Conservation (phyloP, 2,329 filamentous ascomycete species). For the Ascosphaera apis region DNA sequence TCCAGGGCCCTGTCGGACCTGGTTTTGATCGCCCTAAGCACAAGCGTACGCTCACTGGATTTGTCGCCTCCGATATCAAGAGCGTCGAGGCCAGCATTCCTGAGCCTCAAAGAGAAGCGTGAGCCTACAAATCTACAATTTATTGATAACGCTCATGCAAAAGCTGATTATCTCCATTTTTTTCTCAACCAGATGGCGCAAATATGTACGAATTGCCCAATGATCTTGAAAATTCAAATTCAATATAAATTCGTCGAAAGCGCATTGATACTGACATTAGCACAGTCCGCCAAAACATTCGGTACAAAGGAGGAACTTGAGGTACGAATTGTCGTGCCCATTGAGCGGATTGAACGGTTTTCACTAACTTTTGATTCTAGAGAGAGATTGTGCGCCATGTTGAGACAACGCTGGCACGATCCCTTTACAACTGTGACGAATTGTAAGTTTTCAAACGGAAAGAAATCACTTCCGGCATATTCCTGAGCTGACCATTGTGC, state of each 20-base stretch:
- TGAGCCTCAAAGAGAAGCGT: constrained; percentile 66
- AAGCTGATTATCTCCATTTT: not conserved
- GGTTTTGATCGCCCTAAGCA: constrained; percentile 82
- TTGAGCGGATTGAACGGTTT: not conserved
- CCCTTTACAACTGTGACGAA: constrained; percentile 97
- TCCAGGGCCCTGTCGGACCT: constrained; percentile 67
- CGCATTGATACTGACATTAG: not conserved
- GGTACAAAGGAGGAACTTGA: constrained; percentile 58
- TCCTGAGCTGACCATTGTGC: constrained; percentile 4
- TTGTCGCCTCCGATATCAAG: constrained; percentile 80
- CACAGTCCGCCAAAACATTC: constrained; percentile 43
- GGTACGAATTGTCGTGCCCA: constrained; percentile 12
- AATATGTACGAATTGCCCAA: constrained; percentile 25
- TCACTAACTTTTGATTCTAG: constrained; percentile 19
- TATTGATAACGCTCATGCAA: constrained; percentile 6
- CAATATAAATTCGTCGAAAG: not conserved
- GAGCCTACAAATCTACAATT: constrained; percentile 8
- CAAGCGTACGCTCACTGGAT: constrained; percentile 88
- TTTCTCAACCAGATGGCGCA: constrained; percentile 36
- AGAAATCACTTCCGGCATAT: not conserved
- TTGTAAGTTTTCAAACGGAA: constrained; percentile 17
- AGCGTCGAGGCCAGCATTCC: constrained; percentile 77
- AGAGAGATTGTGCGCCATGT: constrained; percentile 78
- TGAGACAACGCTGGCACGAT: constrained; percentile 85
- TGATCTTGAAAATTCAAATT: no score